These are phyloP conservation scores for Chrysosporium queenslandicum DNA, from an alignment of 2,329 filamentous ascomycete genomes.

Conservation along the genomic window DNA sequence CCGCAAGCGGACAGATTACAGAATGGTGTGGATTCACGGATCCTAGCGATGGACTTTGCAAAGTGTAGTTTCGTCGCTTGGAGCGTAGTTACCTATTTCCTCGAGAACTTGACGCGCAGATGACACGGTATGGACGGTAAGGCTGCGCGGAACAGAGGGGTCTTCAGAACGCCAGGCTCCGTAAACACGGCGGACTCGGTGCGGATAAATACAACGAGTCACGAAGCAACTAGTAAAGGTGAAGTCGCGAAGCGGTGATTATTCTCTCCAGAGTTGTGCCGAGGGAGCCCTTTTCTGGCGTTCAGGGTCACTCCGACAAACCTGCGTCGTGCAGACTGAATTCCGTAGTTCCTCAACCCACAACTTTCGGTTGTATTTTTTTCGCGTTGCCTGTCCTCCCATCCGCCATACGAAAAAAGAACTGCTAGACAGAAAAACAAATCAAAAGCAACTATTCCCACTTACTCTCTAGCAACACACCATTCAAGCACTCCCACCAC, in stretches of 20 bases:
- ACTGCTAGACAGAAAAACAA: background rate
- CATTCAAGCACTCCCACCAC: slow-evolving; percentile 2
- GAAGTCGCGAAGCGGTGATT: background rate
- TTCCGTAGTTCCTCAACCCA: no score
- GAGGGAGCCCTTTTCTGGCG: background rate
- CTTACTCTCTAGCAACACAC: background rate
- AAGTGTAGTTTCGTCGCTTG: background rate
- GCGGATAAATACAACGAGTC: background rate
- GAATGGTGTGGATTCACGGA: background rate
- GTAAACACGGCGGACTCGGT: no score
- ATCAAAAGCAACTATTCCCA: background rate
- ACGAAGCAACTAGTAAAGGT: background rate
- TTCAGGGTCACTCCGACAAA: no score
- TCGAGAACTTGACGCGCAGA: background rate
- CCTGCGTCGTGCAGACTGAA: no score
- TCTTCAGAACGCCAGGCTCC: no score
- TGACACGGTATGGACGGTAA: background rate
- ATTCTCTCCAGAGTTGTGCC: background rate
- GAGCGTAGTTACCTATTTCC: background rate
- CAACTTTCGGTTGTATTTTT: background rate
- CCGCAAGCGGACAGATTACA: background rate
- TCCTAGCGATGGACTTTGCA: background rate
- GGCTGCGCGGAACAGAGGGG: no score
- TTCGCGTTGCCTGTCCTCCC: background rate
- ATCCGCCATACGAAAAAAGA: background rate